phyloP scores from a whole-genome alignment of 2,329 filamentous ascomycete genomes.

The Paecilomyces fulvus region DNA sequence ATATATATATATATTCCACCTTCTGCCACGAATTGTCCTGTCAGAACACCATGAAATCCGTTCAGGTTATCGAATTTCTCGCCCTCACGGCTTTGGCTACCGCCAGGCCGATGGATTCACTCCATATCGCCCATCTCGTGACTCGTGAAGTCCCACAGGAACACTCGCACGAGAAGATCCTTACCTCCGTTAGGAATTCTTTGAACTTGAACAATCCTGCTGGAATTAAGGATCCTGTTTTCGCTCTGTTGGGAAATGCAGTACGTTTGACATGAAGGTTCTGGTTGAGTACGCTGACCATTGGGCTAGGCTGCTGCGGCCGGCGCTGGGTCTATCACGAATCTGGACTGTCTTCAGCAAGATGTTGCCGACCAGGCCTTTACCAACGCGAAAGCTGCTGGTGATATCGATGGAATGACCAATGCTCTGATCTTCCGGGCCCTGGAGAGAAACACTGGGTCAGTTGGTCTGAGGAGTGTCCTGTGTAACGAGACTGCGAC shows the following conservation, averaged over 20 bases:
- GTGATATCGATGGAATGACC: constrained; percentile 47
- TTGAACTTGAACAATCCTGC: constrained; percentile 42
- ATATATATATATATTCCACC: background rate
- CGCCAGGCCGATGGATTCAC: background rate
- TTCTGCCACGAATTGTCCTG: background rate
- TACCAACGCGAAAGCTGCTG: constrained; percentile 49
- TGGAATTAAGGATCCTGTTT: constrained; percentile 42
- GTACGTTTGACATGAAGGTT: constrained; percentile 5
- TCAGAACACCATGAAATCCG: background rate
- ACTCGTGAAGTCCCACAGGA: constrained; percentile 50
- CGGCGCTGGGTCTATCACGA: constrained; percentile 42
- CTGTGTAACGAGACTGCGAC: constrained; percentile 49
- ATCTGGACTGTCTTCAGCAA: constrained; percentile 54
- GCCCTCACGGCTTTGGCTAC: constrained; percentile 1
- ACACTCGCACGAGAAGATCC: constrained; percentile 46
- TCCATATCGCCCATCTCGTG: background rate
- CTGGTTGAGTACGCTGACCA: background rate
- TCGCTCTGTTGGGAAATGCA: constrained; percentile 45
- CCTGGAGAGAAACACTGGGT: constrained; percentile 53
- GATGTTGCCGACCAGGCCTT: constrained; percentile 51
- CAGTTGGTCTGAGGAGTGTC: constrained; percentile 50
- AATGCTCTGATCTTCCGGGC: constrained; percentile 46
- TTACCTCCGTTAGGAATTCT: constrained; percentile 37
- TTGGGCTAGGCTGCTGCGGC: constrained; percentile 32
- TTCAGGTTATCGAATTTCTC: constrained; percentile 1